These are phyloP conservation scores for Diutina scorzettiae DNA, from an alignment of 1,139 yeast genomes.

Conservation along the genomic window DNA sequence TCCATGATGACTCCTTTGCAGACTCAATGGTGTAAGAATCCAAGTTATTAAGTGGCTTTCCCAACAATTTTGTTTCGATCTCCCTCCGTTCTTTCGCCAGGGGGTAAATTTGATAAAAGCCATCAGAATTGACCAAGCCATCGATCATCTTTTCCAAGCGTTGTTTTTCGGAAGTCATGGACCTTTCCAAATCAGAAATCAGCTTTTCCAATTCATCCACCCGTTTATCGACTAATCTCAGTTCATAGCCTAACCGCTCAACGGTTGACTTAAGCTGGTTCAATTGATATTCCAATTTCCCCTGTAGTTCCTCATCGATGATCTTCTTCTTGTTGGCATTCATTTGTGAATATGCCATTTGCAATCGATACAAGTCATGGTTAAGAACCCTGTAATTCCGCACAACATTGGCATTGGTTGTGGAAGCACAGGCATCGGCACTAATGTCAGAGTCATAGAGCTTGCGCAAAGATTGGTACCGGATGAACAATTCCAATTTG, in stretches of 20 bases:
- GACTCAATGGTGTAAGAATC: background rate
- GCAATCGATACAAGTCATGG: constrained; percentile 21
- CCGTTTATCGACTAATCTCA: constrained; percentile 58
- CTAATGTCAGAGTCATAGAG: constrained; percentile 1
- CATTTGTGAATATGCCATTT: constrained; percentile 20
- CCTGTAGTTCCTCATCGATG: constrained; percentile 21
- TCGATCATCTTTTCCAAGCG: constrained; percentile 21
- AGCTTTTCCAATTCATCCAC: constrained; percentile 75
- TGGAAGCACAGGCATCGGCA: constrained; percentile 13
- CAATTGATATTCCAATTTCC: constrained; percentile 35
- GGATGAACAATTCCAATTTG: constrained; percentile 13
- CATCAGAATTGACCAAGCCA: constrained; percentile 25
- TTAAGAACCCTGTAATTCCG: constrained; percentile 18
- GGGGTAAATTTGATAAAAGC: constrained; percentile 21
- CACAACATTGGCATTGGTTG: constrained; percentile 10
- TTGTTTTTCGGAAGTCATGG: constrained; percentile 19
- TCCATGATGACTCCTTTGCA: background rate
- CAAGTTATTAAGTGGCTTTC: constrained; percentile 7
- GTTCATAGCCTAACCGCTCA: constrained; percentile 72
- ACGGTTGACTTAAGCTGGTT: constrained; percentile 56
- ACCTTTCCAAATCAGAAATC: constrained; percentile 33
- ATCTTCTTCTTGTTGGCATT: constrained; percentile 18
- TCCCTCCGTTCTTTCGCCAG: constrained; percentile 19
- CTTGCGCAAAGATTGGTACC: constrained; percentile 11
- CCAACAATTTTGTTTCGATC: constrained; percentile 18